Base-by-base conservation (phyloP, 2,329 filamentous ascomycete genomes). In the Penicillium sp. region DNA sequence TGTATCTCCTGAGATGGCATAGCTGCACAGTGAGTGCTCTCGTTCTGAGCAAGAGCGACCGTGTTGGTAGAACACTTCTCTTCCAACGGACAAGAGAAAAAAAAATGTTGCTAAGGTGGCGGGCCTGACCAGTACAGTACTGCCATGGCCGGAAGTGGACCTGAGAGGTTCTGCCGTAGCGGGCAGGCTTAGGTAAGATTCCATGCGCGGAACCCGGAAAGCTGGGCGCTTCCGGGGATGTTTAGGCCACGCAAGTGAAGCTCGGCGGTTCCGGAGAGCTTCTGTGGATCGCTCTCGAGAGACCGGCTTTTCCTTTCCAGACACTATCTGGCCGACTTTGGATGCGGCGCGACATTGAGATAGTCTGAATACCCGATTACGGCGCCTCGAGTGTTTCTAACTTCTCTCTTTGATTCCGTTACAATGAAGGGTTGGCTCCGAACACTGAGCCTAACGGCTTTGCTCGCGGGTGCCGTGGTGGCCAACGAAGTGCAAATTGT, bases 401-500 rank as follows among this genome's bases (percentile, higher is more conserved):
- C 18, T 55, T 43, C 47, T 49, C 51, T 32, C 11, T 32, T 32
- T 32, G 29, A 5, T 32, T 11, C 11, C 45, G 49, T 56, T 58
- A 64, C 48, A 50, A 72, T 72, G 70, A 70, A 69, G 60, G 63
- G 65, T 61, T 70, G 64, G 63, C 58, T 69, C 51, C 60, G 61
- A 51, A 60, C 65, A 28, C 59, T 72, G 39, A 61, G 62, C 48
- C 52, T 71, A 40, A 61, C 66, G 49, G 67, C 67, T 54, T 56
- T 71, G 39, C 51, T 72, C 44, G 68, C 67, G 58, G 61, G 59
- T 45, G 52, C 60, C 35, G 68, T 66, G 35, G 59, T 72, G 52
- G 72, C 70, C 35, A 71, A 75, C 59, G 73, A 76, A 58, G 65
- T 73, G 25, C 63, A 70, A 62, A 61, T 76, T 57, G 73, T 76